phyloP scores from a whole-genome alignment of 2,329 filamentous ascomycete genomes.

The Ampelomyces quisqualis region DNA sequence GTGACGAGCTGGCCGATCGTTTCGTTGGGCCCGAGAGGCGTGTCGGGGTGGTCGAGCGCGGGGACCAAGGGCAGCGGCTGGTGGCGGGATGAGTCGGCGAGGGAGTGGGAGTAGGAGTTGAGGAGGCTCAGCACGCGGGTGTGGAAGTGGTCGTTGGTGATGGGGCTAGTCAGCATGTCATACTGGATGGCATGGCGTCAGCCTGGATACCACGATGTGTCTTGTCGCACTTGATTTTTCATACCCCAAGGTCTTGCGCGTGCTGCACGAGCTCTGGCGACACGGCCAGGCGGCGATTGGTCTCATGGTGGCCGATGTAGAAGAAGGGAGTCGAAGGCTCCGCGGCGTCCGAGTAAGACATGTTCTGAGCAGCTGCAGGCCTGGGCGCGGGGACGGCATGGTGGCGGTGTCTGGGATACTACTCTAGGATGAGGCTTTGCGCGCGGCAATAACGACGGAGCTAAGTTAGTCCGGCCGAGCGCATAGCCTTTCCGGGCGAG shows the following conservation, averaged over 20 bases:
- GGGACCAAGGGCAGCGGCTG: conserved; percentile 51
- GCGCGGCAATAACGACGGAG: too few species aligned
- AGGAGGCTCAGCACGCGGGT: conserved; percentile 65
- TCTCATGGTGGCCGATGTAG: conserved; percentile 75
- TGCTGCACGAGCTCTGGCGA: conserved; percentile 65
- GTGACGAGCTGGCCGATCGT: conserved; percentile 73
- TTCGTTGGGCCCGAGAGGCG: conserved; percentile 67
- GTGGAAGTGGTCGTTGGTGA: conserved; percentile 74
- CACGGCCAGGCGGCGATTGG: conserved; percentile 60
- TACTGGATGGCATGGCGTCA: conserved; percentile 58
- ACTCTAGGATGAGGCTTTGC: too few species aligned
- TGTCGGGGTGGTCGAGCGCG: conserved; percentile 78
- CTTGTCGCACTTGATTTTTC: conserved; percentile 24
- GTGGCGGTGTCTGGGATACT: conserved; percentile 1
- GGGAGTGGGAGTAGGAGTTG: conserved; percentile 54
- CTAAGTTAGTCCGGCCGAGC: too few species aligned
- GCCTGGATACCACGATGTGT: not conserved
- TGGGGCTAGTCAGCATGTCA: conserved; percentile 74
- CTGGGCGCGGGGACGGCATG: not conserved
- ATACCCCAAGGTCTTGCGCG: conserved; percentile 68
- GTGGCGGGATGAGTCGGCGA: conserved; percentile 48
- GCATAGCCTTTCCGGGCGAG: too few species aligned
- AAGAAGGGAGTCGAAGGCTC: conserved; percentile 54
- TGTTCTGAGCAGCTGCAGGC: conserved; percentile 7
- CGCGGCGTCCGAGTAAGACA: conserved; percentile 37